Base-by-base conservation (phyloP, 305 asterid genomes). In the Rubia peregrina region DNA sequence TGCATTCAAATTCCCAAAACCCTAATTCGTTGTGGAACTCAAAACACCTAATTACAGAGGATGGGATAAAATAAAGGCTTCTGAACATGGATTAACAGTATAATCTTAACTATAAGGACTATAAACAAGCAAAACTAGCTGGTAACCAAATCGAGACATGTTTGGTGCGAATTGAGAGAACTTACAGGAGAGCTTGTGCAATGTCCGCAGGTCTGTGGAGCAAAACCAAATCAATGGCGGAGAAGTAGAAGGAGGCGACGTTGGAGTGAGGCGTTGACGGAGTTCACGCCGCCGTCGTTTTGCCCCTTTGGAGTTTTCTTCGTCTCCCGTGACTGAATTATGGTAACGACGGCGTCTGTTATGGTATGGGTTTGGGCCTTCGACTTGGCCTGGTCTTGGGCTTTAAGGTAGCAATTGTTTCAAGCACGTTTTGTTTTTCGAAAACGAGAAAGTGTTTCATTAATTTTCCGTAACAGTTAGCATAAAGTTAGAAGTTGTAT, bases 121-220 rank as follows among this genome's bases (percentile, higher is more conserved):
- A 53, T 4, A 14, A 53, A 6, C 30, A 43, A 43, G 48, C 1
- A 66, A 6, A 33, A 40, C 14, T 21, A 61, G 65, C 38, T 61
- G 3, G 65, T 17, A 61, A 61, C 11, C 65, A 38, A 61, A 30
- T 26, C 0, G 10, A 3, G 64, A 59, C 9, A 59, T 5, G 21
- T 55, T 55, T 1, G 26, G 64, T 2, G 12, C 6, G 12, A 59
- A 36, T 59, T 33, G 4, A 33, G 38, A 33, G 38, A 33, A 4
- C 64, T 59, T 5, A 61, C 42, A 11, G 92, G 90, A 53, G 88
- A 89, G 84, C 0, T 33, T 33, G 38, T 33, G 38, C 38, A 33
- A 33, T 33, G 38, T 33, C 38, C 38, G 38, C 38, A 33, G 38
- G 38, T 33, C 38, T 33, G 38, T 33, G 30, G 2, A 26, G 30